phyloP scores from a whole-genome alignment of 176 grass and related monocot genomes.

The Poa pratensis region DNA sequence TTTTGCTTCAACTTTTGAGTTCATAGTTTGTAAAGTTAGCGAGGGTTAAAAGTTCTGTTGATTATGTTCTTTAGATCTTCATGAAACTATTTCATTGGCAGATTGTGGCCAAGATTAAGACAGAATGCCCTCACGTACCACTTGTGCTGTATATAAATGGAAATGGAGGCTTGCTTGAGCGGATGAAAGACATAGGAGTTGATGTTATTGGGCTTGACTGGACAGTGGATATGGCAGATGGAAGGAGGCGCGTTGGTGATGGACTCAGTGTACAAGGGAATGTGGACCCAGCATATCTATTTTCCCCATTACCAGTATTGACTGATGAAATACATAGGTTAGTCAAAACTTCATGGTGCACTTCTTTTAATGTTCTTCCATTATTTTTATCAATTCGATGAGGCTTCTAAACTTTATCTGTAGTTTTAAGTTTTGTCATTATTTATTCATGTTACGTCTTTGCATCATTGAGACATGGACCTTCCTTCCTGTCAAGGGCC shows the following conservation, averaged over 20 bases:
- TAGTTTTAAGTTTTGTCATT: background rate
- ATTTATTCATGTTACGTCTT: background rate
- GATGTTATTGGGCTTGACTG: conserved; percentile 99
- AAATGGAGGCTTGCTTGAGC: conserved; percentile 90
- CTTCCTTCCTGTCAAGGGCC: conserved; percentile 22
- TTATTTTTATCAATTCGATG: conserved; percentile 31
- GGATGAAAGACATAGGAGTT: conserved; percentile 84
- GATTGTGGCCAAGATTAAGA: conserved; percentile 87
- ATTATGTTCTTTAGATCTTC: conserved; percentile 16
- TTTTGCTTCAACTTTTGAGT: conserved; percentile 4
- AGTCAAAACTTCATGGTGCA: conserved; percentile 28
- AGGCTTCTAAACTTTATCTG: background rate
- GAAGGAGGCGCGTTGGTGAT: conserved; percentile 82
- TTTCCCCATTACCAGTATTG: conserved; percentile 73
- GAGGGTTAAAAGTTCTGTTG: background rate
- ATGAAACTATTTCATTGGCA: conserved; percentile 54
- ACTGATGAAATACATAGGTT: conserved; percentile 98
- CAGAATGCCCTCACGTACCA: conserved; percentile 79
- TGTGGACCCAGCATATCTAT: conserved; percentile 88
- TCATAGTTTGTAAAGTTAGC: conserved; percentile 28
- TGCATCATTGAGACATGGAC: background rate
- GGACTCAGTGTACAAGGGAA: conserved; percentile 90
- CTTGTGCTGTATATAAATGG: conserved; percentile 97
- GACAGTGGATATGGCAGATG: conserved; percentile 98
- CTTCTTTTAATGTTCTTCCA: background rate